These are phyloP conservation scores for Talinum fruticosum DNA, from an alignment of 148 eudicot species.

Conservation along the genomic window DNA sequence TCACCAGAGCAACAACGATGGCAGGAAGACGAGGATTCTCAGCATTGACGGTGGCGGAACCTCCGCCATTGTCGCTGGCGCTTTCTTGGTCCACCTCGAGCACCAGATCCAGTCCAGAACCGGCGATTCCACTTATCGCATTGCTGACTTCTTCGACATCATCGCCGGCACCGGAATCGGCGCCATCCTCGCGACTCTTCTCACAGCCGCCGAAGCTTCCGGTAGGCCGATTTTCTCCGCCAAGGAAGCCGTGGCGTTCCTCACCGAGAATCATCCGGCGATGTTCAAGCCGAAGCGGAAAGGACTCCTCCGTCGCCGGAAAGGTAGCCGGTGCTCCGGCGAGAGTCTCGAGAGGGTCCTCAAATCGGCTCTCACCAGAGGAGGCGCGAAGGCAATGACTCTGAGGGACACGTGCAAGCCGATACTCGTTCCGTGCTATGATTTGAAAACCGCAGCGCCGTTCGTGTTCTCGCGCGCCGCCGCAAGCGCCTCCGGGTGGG, in stretches of 20 bases:
- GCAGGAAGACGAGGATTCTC: slow-evolving; percentile 39
- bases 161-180: slow-evolving; percentile 75
- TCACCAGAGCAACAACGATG: slow-evolving; percentile 29
- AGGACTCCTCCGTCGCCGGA: slow-evolving; percentile 37
- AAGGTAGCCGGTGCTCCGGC: slow-evolving; percentile 41
- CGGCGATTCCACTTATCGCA: slow-evolving; percentile 47
- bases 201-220: slow-evolving; percentile 49
- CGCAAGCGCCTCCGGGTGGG: slow-evolving; percentile 54
- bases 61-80: slow-evolving; percentile 51
- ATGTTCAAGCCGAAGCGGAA: slow-evolving; percentile 36
- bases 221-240: slow-evolving; percentile 69
- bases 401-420: slow-evolving; percentile 77
- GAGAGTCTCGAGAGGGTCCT: slow-evolving; percentile 45
- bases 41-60: slow-evolving; percentile 83
- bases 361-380: slow-evolving; percentile 30
- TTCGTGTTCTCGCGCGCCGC: slow-evolving; percentile 83
- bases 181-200: slow-evolving; percentile 56
- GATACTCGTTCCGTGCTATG: slow-evolving; percentile 64
- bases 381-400: slow-evolving; percentile 45
- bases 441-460: slow-evolving; percentile 54
- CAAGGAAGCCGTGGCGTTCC: slow-evolving; percentile 41
- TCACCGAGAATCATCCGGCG: slow-evolving; percentile 29
- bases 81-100: slow-evolving; percentile 60
- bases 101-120: slow-evolving; percentile 53
- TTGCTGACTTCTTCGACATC: slow-evolving; percentile 69